Percentiles rank a stretch among this genome's conserved stretches.
These are phyloP conservation scores for Colletotrichum liriopes DNA, from an alignment of 2,329 filamentous ascomycete species.

Conservation along the genomic window DNA sequence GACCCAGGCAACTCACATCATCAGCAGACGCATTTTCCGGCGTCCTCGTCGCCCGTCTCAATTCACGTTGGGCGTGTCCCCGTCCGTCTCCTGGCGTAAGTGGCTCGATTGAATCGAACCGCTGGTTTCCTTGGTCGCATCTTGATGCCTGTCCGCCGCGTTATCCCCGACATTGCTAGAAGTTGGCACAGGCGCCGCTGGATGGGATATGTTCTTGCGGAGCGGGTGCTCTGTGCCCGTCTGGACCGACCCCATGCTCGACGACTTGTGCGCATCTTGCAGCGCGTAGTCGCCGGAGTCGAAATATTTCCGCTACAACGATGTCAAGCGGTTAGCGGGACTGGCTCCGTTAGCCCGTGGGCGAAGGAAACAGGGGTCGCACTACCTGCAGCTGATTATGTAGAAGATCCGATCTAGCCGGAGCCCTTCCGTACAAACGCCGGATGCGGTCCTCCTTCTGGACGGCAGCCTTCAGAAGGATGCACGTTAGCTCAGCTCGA, in stretches of 20 bases:
- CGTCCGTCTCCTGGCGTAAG: neutral
- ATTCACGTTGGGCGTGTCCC: neutral
- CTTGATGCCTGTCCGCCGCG: neutral
- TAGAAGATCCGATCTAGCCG: constrained; percentile 7
- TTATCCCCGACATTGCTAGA: neutral
- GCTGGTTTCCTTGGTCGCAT: neutral
- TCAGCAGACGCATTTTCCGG: neutral
- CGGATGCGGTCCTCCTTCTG: neutral
- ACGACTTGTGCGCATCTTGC: neutral
- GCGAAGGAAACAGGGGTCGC: constrained; percentile 2
- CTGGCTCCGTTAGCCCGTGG: constrained; percentile 3
- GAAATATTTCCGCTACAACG: neutral
- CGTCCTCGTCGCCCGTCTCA: neutral
- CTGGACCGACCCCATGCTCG: neutral
- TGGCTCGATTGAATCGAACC: neutral
- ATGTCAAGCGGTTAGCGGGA: neutral
- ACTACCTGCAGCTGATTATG: constrained; percentile 6
- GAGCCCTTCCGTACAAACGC: constrained; percentile 2
- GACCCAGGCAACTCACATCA: neutral
- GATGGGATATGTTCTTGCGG: neutral
- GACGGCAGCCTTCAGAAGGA: neutral
- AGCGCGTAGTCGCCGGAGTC: neutral
- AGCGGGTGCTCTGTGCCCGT: neutral
- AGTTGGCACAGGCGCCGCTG: neutral
- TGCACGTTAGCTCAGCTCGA: neutral